These are phyloP conservation scores for Cercis canadensis DNA, from an alignment of 306 rosid genomes.

Conservation along the genomic window DNA sequence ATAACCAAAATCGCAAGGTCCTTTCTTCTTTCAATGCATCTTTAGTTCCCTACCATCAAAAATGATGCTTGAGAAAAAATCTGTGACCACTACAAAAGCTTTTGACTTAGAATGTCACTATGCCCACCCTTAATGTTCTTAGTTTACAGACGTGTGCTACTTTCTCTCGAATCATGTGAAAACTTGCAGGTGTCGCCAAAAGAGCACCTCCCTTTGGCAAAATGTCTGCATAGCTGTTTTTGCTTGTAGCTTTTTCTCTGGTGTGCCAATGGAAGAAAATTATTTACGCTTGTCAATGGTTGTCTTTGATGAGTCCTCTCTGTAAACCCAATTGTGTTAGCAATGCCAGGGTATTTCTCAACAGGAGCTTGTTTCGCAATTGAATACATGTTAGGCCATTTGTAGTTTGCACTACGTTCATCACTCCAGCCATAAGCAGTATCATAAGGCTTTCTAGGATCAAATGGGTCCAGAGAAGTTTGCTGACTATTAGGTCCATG, in stretches of 20 bases:
- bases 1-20: no score
- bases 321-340: constrained; percentile 20
- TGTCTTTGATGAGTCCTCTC: constrained; percentile 25
- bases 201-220: constrained; percentile 66
- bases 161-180: constrained; percentile 52
- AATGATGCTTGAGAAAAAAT: no score
- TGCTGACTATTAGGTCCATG: constrained; percentile 25
- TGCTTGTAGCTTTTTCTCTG: constrained; percentile 32
- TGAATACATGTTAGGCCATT: constrained; percentile 5
- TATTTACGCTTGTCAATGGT: constrained; percentile 46
- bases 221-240: constrained; percentile 62
- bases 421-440: background rate
- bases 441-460: background rate
- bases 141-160: background rate
- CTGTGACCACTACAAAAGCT: no score
- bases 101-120: no score
- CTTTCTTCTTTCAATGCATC: no score
- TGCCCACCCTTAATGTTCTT: background rate
- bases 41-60: no score
- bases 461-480: constrained; percentile 5
- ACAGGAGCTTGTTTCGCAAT: constrained; percentile 1
- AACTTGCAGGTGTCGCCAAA: constrained; percentile 77
- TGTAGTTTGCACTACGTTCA: constrained; percentile 21
- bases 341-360: constrained; percentile 17
- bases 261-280: constrained; percentile 2